Base-by-base conservation (phyloP, 148 eudicot genomes). In the Silene uniflora region DNA sequence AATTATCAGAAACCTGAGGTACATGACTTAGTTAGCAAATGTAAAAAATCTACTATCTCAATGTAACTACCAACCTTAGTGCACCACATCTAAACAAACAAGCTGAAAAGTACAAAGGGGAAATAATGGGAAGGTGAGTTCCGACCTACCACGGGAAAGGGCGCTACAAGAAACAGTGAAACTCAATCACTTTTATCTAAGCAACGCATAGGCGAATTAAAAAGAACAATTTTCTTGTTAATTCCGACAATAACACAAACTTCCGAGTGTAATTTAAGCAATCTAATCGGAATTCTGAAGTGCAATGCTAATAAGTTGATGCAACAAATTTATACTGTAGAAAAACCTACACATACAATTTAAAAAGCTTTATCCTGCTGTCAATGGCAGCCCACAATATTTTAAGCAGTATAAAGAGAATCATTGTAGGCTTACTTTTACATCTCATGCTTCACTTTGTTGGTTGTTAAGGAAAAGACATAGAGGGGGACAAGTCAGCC, bases 1-100 rank as follows among this genome's bases (percentile, higher is more conserved):
- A 68, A 58, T 56, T 82, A 67, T 46, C 69, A 27, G 54, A 67
- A 62, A 79, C 68, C 83, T 76, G 79, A 77, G 61, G 23, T 64
- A 42, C 0, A 71, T 39, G 71, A 54, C 54, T 62, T 62, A 52
- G 35, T 16, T 17, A 56, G 44, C 71, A 66, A 25, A 44, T 39
- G 19, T 29, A 16, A 22, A 29, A 71, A 49, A n/a, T 42, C 47
- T 64, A 56, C 29, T 58, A 68, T 16, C 52, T 39, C 21, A 35
- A n/a, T n/a, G n/a, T n/a, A n/a, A n/a, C n/a, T n/a, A n/a, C n/a
- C n/a, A n/a, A n/a, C 29, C 55, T 32, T 23, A 16, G 22, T 46
- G 75, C 24, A 52, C 23, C 10, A 54, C 8, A 61, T 73, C 49
- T 9, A 13, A 69, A 52, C 14, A 44, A 46, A 27, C 46, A 69